Evolutionary conservation across 371 early-diverging fungal species (phyloP), one percentile per base, ranked within the genome.

Genomic region (Lichtheimia ornata): DNA sequence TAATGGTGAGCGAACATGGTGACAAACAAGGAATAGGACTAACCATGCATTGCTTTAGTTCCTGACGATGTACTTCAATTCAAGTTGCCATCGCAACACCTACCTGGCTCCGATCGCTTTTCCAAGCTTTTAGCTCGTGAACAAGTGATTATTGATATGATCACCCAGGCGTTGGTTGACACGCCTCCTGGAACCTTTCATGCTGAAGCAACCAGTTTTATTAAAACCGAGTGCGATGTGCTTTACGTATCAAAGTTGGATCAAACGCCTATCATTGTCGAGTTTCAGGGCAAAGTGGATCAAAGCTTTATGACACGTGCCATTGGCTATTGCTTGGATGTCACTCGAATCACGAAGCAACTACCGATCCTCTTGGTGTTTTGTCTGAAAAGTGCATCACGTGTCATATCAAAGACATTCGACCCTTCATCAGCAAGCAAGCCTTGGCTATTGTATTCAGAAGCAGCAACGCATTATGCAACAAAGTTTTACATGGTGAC

Each of bases 231-330:
- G 9, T n/a, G 35, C n/a, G 54, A 30, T 20, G 54, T n/a, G 4
- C 13, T 54, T 4, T 30, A 54, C 22, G n/a, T 54, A 17, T 28
- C 55, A 5, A 55, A 41, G 20, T 4, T 15, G 24, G 24, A 40
- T 41, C 25, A 27, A 4, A 22, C 40, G 14, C 41, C 55, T 2
- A 55, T 55, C 20, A 55, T 55, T 9, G 5, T 55, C 1, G 41
- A 55, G 15, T 55, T 55, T 41, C 55, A 55, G 54, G 54, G 25
- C 14, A 54, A 40, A 22, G 54, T 35, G 54, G 54, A 54, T 27
- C 22, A 24, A 9, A 27, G 27, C 27, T 30, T 54, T 20, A 2
- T 54, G 11, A 6, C 17, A 24, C 54, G 54, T 54, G 55, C 55
- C 1, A 27, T 55, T n/a, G 6, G 9, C 5, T 55, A 55, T 22